Evolutionary conservation across 306 rosid species (phyloP).

Genomic region (Quercus mongolica): DNA sequence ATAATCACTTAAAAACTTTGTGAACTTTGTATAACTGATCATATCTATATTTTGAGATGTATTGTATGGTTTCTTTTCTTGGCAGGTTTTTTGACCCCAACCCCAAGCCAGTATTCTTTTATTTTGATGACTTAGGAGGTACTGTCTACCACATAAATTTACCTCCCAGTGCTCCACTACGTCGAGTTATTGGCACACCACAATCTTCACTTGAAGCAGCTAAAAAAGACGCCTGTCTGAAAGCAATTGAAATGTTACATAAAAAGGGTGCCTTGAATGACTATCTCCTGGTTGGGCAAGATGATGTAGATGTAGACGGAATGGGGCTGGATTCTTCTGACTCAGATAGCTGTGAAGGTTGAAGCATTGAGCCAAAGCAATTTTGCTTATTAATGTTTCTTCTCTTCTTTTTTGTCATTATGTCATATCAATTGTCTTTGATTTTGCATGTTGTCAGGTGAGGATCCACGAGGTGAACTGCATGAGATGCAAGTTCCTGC

Average conservation of each 20-base stretch:
- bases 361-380: constrained; percentile 8
- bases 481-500: constrained; percentile 79
- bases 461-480: constrained; percentile 53
- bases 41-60: constrained; percentile 15
- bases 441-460: constrained; percentile 45
- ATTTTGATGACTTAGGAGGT: constrained; percentile 70
- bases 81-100: constrained; percentile 84
- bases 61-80: constrained; percentile 25
- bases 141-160: constrained; percentile 61
- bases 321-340: constrained; percentile 41
- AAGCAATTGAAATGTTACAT: constrained; percentile 85
- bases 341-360: constrained; percentile 66
- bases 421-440: constrained; percentile 15
- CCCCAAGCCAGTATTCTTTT: constrained; percentile 73
- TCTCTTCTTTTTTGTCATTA: constrained; percentile 17
- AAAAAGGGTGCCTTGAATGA: constrained; percentile 72
- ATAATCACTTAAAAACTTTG: constrained; percentile 16
- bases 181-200: constrained; percentile 49
- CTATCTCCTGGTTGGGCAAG: constrained; percentile 68
- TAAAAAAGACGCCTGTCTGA: constrained; percentile 76
- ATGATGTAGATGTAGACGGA: constrained; percentile 35
- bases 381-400: constrained; percentile 16
- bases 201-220: constrained; percentile 70
- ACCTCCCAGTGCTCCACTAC: constrained; percentile 85
- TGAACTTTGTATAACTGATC: constrained; percentile 10